Evolutionary conservation across 23 red algal species (phyloP).

Genomic region (Gracilaria gracilis): DNA sequence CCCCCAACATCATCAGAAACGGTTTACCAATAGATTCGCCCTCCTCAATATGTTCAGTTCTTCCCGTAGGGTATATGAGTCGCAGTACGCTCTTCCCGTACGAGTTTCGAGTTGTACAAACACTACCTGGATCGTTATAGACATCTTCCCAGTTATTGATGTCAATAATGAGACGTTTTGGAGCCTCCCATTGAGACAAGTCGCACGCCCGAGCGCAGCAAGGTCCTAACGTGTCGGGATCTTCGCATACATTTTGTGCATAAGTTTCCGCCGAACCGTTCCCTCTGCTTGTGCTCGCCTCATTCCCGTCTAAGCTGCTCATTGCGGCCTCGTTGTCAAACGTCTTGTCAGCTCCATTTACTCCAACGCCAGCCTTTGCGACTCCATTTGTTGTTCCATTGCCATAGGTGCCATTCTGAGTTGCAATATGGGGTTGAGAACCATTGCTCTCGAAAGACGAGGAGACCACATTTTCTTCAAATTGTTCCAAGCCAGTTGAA

Average conservation of each 20-base stretch:
- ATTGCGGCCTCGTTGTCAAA: too few species aligned
- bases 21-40: constrained; percentile 45
- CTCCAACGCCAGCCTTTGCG: not conserved
- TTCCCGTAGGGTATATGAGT: constrained; percentile 66
- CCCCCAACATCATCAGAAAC: constrained; percentile 74
- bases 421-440: not conserved
- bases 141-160: constrained; percentile 93
- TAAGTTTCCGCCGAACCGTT: not conserved
- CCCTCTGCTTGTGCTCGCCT: not conserved
- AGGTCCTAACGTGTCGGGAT: constrained; percentile 25
- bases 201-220: constrained; percentile 54
- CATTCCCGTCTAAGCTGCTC: not conserved
- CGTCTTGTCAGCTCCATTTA: not conserved
- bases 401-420: not conserved
- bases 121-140: constrained; percentile 84
- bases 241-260: constrained; percentile 4
- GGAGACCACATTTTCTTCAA: not conserved
- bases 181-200: constrained; percentile 59
- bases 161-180: constrained; percentile 66
- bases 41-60: constrained; percentile 30
- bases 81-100: constrained; percentile 82
- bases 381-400: not conserved
- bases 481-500: not conserved
- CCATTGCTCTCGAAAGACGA: not conserved
- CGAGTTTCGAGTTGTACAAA: constrained; percentile 70